phyloP scores from a whole-genome alignment of 2,329 filamentous ascomycete species.

The Beauveria asiatica region DNA sequence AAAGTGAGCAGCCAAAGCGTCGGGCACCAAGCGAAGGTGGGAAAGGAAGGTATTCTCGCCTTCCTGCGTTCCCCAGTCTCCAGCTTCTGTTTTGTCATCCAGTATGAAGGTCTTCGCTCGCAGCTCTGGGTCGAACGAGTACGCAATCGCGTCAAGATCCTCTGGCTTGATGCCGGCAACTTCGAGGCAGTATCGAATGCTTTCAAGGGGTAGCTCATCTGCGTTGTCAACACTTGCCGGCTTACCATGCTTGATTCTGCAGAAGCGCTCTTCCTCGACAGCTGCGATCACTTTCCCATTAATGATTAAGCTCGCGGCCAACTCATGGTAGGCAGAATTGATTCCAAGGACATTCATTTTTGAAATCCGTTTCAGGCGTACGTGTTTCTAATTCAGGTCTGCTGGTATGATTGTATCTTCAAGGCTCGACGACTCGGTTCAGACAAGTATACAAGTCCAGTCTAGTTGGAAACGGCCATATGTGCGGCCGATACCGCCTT shows the following conservation, averaged over 20 bases:
- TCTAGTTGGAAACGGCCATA: background rate
- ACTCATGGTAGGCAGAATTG: slow-evolving; percentile 3
- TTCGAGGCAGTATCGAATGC: slow-evolving; percentile 1
- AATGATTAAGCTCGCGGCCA: background rate
- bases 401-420: background rate
- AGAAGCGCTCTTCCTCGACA: slow-evolving; percentile 2
- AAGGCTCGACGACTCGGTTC: background rate
- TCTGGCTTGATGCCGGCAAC: background rate
- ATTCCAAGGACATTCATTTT: slow-evolving; percentile 1
- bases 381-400: background rate
- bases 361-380: background rate
- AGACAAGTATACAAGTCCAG: background rate
- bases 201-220: slow-evolving; percentile 1
- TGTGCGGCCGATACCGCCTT: too few species aligned
- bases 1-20: background rate
- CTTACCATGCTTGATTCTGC: background rate
- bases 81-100: slow-evolving; percentile 1
- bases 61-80: slow-evolving; percentile 1
- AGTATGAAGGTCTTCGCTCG: background rate
- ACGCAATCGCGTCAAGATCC: slow-evolving; percentile 3
- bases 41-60: slow-evolving; percentile 2
- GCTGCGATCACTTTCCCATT: background rate
- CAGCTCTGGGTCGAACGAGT: slow-evolving; percentile 2
- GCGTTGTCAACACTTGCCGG: slow-evolving; percentile 1
- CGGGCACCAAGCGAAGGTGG: background rate